Evolutionary conservation across 306 rosid genomes (phyloP), one percentile per base, ranked within the genome.

Genomic region (Urtica urens): DNA sequence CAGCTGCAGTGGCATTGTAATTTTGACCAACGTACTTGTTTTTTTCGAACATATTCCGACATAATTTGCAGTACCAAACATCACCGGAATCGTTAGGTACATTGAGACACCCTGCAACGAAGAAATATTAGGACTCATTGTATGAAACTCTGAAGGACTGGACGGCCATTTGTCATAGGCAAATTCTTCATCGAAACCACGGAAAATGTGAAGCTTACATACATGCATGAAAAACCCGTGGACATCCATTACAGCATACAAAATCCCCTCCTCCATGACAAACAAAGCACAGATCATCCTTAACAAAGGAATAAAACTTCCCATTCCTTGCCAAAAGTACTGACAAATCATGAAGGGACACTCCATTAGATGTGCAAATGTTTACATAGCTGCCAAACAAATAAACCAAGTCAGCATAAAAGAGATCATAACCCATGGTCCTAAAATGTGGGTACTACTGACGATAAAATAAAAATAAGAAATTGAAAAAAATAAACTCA

Each of bases 191-290:
- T n/a, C n/a, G n/a, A n/a, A n/a, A 22, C 7, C 7, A 35, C 37
- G 16, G 38, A 37, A 42, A 23, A 10, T 7, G 30, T 59, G 54
- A 38, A 20, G 30, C 24, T 21, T 44, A 25, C 57, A 67, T 64
- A 92, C 99, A 87, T 66, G 55, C 55, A 70, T 92, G 99, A 60
- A 75, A 92, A 46, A 92, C 79, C 58, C 99, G 65, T 20, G 99
- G 99, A 67, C 99, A 92, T 38, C 87, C 90, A 71, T 85, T 82
- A 64, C 99, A 92, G 58, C 94, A 75, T 68, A 85, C 48, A 45
- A 92, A 93, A 67, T 77, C 78, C 71, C 94, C 96, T 52, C 94
- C 93, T 57, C 78, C 84, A 18, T 51, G 58, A 65, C 99, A 92
- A 34, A 79, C 78, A 66, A 67, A 67, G 68, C 99, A 92, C 51